Conservation (phyloP, 495 filamentous ascomycete species). For the Baudoinia panamericana region DNA sequence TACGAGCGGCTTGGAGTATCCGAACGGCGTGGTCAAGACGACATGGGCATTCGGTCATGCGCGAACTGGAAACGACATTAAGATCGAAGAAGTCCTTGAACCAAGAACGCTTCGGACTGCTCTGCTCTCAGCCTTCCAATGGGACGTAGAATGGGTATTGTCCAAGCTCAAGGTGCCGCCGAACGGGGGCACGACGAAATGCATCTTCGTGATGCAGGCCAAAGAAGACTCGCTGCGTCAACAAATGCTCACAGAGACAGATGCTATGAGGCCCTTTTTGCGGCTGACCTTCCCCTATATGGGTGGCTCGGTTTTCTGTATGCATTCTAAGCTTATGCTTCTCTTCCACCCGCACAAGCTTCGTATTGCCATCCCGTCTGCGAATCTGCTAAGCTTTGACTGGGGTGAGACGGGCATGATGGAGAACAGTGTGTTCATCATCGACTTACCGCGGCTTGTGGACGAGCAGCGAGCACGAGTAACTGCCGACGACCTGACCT, state of each 20-base stretch:
- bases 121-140: conserved; percentile 74
- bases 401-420: conserved; percentile 71
- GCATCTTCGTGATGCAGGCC: conserved; percentile 58
- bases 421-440: conserved; percentile 77
- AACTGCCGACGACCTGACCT: conserved; percentile 32
- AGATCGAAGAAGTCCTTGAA: conserved; percentile 80
- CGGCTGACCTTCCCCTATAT: conserved; percentile 71
- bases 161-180: conserved; percentile 40
- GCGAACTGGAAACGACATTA: conserved; percentile 57
- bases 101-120: conserved; percentile 55
- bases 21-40: conserved; percentile 63
- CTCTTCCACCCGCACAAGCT: conserved; percentile 57
- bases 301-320: conserved; percentile 48
- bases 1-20: conserved; percentile 43
- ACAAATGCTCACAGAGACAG: conserved; percentile 32
- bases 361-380: conserved; percentile 65
- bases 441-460: conserved; percentile 59
- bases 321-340: conserved; percentile 86
- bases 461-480: conserved; percentile 21
- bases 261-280: conserved; percentile 39
- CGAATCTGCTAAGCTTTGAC: conserved; percentile 66
- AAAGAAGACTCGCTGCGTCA: conserved; percentile 33
- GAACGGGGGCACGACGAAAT: conserved; percentile 34
- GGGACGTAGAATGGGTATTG: conserved; percentile 65
- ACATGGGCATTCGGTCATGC: conserved; percentile 53